A percentile compares a stretch with the other conserved stretches of the same genome.
Conservation (phyloP, 148 eudicot genomes). For the Arbutus unedo region DNA sequence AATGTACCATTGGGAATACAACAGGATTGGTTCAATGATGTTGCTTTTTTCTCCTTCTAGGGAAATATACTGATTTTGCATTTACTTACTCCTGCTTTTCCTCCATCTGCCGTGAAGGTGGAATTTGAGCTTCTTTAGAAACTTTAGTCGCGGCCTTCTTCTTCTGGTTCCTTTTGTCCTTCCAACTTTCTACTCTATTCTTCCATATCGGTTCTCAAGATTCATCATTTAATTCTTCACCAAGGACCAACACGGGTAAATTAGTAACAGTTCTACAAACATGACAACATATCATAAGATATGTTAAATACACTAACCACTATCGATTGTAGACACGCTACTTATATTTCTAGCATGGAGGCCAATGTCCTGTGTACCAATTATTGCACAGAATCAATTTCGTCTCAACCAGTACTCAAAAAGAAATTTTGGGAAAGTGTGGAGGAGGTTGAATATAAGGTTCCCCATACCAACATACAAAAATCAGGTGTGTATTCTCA, state of each 20-base stretch:
- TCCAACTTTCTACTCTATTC: slow-evolving; percentile 93
- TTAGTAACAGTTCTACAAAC: neutral
- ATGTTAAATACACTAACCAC: slow-evolving; percentile 54
- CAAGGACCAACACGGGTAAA: neutral
- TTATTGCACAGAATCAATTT: neutral
- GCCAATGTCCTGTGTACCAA: slow-evolving; percentile 50
- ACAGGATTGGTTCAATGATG: neutral
- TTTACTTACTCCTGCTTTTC: slow-evolving; percentile 49
- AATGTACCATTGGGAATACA: neutral
- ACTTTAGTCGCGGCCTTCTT: slow-evolving; percentile 45
- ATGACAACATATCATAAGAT: neutral
- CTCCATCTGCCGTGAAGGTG: slow-evolving; percentile 76
- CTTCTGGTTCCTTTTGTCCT: slow-evolving; percentile 82
- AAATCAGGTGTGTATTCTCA: too few species aligned
- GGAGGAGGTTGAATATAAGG: neutral
- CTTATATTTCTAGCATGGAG: slow-evolving; percentile 81
- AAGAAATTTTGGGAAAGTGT: too few species aligned
- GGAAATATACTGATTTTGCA: too few species aligned
- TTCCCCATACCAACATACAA: too few species aligned
- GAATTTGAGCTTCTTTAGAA: slow-evolving; percentile 54
- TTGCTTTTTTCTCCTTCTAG: neutral
- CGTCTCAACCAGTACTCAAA: neutral
- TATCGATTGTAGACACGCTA: slow-evolving; percentile 75
- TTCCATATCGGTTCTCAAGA: slow-evolving; percentile 93
- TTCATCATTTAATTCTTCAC: slow-evolving; percentile 61